Conservation (phyloP, 495 filamentous ascomycete species). For the Aspergillus nidulans region DNA sequence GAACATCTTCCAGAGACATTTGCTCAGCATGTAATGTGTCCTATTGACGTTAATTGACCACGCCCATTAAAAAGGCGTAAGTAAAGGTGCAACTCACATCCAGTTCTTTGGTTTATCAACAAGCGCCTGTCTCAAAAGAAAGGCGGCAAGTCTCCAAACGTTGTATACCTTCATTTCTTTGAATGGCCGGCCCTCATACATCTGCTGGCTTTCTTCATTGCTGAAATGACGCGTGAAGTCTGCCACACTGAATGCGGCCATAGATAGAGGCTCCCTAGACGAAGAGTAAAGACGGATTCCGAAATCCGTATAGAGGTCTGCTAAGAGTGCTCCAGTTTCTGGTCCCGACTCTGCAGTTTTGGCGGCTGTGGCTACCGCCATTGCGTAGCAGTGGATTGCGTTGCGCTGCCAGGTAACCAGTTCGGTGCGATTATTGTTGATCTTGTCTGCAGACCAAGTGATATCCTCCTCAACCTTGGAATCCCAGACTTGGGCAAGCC, state of each 20-base stretch:
- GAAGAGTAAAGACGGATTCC: constrained; percentile 86
- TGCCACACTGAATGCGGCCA: constrained; percentile 71
- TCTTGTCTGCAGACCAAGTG: constrained; percentile 92
- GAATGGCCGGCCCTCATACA: constrained; percentile 71
- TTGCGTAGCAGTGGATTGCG: constrained; percentile 89
- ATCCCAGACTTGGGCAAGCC: constrained; percentile 88
- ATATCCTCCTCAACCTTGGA: constrained; percentile 86
- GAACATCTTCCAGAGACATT: constrained; percentile 96
- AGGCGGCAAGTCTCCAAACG: constrained; percentile 81
- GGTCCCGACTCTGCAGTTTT: constrained; percentile 55
- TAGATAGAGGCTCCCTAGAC: constrained; percentile 85
- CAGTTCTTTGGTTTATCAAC: constrained; percentile 73
- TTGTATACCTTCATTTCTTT: constrained; percentile 66
- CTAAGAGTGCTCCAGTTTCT: constrained; percentile 62
- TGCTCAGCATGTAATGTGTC: constrained; percentile 84
- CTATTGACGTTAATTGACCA: constrained; percentile 33
- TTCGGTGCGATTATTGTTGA: constrained; percentile 78
- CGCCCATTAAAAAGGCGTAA: neutral
- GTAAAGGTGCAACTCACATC: constrained; percentile 55
- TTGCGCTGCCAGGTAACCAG: constrained; percentile 71
- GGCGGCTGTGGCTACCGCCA: constrained; percentile 74
- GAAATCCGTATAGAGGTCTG: constrained; percentile 86
- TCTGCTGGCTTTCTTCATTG: constrained; percentile 57
- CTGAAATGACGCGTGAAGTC: constrained; percentile 77
- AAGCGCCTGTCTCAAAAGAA: constrained; percentile 73